These are phyloP conservation scores for Fusarium lyarnte DNA, from an alignment of 2,329 filamentous ascomycete genomes.

Conservation along the genomic window DNA sequence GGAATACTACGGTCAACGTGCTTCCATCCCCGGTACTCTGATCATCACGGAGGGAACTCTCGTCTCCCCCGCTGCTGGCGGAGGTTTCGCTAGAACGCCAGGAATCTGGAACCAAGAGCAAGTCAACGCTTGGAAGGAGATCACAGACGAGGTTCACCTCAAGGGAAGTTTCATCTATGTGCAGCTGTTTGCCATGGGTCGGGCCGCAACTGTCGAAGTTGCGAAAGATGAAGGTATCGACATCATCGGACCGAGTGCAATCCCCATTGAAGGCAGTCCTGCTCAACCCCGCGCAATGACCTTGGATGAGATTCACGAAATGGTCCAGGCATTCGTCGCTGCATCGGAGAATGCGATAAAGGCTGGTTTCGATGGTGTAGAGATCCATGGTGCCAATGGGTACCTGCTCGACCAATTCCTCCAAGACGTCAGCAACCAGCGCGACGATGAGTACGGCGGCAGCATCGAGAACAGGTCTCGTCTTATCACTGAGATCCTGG, in stretches of 20 bases:
- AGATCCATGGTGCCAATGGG: conserved; percentile 66
- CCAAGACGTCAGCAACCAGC: conserved; percentile 59
- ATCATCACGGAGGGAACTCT: conserved; percentile 59
- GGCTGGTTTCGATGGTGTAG: conserved; percentile 77
- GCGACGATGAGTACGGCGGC: conserved; percentile 63
- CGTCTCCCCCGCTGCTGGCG: conserved; percentile 45
- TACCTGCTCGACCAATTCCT: conserved; percentile 72
- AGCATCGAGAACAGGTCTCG: conserved; percentile 61
- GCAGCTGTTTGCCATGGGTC: conserved; percentile 71
- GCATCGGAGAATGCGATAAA: conserved; percentile 64
- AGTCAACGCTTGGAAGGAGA: conserved; percentile 66
- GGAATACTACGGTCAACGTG: conserved; percentile 58
- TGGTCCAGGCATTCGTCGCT: conserved; percentile 66
- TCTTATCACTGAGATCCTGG: conserved; percentile 61
- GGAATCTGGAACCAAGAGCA: conserved; percentile 68
- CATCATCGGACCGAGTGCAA: conserved; percentile 42
- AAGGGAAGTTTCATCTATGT: conserved; percentile 68
- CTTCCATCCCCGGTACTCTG: conserved; percentile 53
- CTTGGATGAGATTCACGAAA: conserved; percentile 68
- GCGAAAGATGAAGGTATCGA: conserved; percentile 42
- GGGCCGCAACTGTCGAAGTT: conserved; percentile 54
- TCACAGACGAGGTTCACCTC: conserved; percentile 71
- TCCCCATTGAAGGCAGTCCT: conserved; percentile 56
- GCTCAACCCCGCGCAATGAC: conserved; percentile 71
- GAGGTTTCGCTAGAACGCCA: conserved; percentile 57